Evolutionary conservation across 495 filamentous ascomycete species (phyloP).

Genomic region (Lentithecium fluviatile): DNA sequence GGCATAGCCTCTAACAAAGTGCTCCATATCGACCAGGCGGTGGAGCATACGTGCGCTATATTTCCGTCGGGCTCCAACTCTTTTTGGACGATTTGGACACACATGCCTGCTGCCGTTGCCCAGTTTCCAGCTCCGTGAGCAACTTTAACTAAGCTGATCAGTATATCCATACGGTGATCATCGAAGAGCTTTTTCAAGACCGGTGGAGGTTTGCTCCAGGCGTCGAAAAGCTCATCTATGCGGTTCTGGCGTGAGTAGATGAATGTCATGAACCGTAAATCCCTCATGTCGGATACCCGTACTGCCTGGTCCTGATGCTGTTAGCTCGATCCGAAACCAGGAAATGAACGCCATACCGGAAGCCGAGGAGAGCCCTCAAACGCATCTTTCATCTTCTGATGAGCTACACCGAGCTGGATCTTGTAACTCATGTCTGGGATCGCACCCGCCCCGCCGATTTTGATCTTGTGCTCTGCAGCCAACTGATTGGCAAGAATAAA

Average conservation of each 20-base stretch:
- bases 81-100: no score
- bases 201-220: not conserved
- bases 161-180: constrained; percentile 5
- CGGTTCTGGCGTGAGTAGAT: constrained; percentile 12
- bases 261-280: constrained; percentile 22
- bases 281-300: constrained; percentile 16
- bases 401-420: constrained; percentile 5
- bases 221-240: not conserved
- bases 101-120: not conserved
- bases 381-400: constrained; percentile 1
- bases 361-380: not conserved
- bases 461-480: not conserved
- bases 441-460: not conserved
- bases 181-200: constrained; percentile 1
- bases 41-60: no score
- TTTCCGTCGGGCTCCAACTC: no score
- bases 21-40: no score
- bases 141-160: not conserved
- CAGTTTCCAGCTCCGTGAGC: not conserved
- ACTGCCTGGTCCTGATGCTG: not conserved
- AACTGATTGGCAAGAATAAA: constrained; percentile 22
- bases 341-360: constrained; percentile 5
- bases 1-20: no score
- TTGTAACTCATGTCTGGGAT: not conserved
- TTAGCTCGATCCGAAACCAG: not conserved